Percentiles rank a stretch among this genome's conserved stretches.
Evolutionary conservation across 164 flowering plant genomes (phyloP).

Genomic region (Macadamia tetraphylla): DNA sequence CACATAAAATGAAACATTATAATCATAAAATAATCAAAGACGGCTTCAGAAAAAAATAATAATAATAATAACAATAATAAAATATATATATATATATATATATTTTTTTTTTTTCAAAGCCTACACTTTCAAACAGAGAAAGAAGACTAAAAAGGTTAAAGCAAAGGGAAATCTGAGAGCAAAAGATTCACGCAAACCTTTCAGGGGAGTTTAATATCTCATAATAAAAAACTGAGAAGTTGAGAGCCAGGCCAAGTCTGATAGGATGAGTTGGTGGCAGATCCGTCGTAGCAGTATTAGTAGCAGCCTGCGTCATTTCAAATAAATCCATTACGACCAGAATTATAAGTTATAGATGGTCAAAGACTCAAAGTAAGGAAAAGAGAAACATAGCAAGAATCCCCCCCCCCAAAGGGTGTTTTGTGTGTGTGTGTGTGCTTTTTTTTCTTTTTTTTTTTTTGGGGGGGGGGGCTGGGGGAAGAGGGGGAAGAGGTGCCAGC

Average conservation of each 20-base stretch:
- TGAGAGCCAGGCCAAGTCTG: slow-evolving; percentile 50
- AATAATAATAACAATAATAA: too few relatives aligned
- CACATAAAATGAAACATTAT: too few relatives aligned
- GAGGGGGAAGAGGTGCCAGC: not conserved
- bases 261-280: slow-evolving; percentile 54
- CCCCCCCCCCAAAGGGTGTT: too few relatives aligned
- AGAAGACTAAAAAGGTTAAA: not conserved
- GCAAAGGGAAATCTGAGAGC: too few relatives aligned
- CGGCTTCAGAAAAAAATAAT: too few relatives aligned
- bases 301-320: slow-evolving; percentile 24
- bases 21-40: too few relatives aligned
- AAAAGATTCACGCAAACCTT: slow-evolving; percentile 16
- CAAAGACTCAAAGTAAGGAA: not conserved
- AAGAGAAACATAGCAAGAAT: not conserved
- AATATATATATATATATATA: too few relatives aligned
- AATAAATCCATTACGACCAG: not conserved
- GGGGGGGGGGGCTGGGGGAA: too few relatives aligned
- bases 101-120: too few relatives aligned
- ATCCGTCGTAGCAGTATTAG: slow-evolving; percentile 34
- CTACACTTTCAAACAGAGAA: too few relatives aligned
- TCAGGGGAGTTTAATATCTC: slow-evolving; percentile 59
- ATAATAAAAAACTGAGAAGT: slow-evolving; percentile 54
- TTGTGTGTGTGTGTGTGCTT: too few relatives aligned
- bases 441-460: too few relatives aligned
- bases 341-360: not conserved